Evolutionary conservation across 2,329 filamentous ascomycete species (phyloP), one percentile per base, ranked within the genome.

Genomic region (Epichloe sp.): DNA sequence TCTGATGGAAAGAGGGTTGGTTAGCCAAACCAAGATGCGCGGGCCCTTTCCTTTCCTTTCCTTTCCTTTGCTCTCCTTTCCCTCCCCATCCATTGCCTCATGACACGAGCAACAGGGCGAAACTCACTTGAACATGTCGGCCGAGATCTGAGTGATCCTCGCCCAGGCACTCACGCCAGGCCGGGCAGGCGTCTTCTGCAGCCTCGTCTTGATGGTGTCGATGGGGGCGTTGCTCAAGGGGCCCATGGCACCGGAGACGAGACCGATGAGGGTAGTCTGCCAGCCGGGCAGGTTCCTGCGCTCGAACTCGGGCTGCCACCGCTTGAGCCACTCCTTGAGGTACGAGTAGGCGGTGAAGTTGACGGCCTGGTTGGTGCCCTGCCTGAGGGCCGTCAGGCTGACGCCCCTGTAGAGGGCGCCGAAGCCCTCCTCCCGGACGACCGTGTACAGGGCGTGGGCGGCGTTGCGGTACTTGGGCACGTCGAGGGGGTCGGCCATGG

Each of bases 261-360:
- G 77, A 36, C 90, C 93, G 59, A 97, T 95, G 6, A 91, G 48
- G 5, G 88, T 90, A 2, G 93, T 98, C 71, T 97, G 89, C 71
- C 85, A 97, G 49, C 82, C 80, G 2, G 93, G 91, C 42, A 98
- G 74, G 58, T 82, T 81, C 15, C 66, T 67, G 56, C 78, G 71
- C 49, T 73, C 74, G 54, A 82, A 84, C 59, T 86, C 74, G 7
- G 85, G 84, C 68, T 95, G 89, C 63, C 74, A 80, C 47, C 75
- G 70, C 65, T 88, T 83, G 49, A 97, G 76, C 49, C 75, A 74
- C 54, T 85, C 79, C 74, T 95, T 95, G 70, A 98, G 84, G 70
- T 97, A 88, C 1, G 86, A 86, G 73, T 98, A 98, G 11, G 93
- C 91, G 14, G 91, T 97, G 75, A 98, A 98, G 76, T 98, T 98